These are phyloP conservation scores for Polychytrium aggregatum DNA, from an alignment of 192 early-diverging fungal species.

Conservation along the genomic window DNA sequence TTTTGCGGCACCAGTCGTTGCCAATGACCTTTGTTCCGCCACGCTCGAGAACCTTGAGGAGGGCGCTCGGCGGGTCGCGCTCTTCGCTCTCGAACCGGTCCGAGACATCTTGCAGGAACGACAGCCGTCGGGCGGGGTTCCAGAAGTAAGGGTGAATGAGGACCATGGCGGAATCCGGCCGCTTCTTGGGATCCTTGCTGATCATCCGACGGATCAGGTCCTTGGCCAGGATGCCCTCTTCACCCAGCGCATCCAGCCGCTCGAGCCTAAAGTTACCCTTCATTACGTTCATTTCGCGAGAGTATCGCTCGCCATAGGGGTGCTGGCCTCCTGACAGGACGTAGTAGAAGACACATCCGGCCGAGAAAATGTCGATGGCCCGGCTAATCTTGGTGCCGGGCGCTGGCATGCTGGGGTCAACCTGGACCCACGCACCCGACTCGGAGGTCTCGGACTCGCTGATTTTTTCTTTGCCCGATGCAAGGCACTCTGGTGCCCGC, in stretches of 20 bases:
- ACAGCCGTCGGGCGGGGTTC: conserved; percentile 68
- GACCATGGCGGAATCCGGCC: conserved; percentile 62
- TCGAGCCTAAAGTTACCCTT: conserved; percentile 60
- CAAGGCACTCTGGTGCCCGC: conserved; percentile 85
- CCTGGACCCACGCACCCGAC: conserved; percentile 2
- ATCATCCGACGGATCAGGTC: conserved; percentile 91
- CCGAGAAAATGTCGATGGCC: conserved; percentile 91
- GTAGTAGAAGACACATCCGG: conserved; percentile 94
- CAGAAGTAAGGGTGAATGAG: conserved; percentile 95
- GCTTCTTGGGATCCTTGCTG: conserved; percentile 53
- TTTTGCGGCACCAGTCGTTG: conserved; percentile 60
- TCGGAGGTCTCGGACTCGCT: background rate
- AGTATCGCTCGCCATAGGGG: conserved; percentile 88
- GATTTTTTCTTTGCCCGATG: conserved; percentile 1
- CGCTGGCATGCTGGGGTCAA: too few species aligned
- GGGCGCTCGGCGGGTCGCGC: conserved; percentile 49
- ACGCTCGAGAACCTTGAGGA: conserved; percentile 57
- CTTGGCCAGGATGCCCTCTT: conserved; percentile 70
- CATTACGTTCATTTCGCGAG: conserved; percentile 84
- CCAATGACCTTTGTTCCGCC: conserved; percentile 50
- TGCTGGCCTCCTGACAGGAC: conserved; percentile 80
- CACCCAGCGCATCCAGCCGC: conserved; percentile 55
- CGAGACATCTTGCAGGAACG: conserved; percentile 88
- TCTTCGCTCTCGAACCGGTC: conserved; percentile 89
- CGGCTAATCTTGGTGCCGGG: conserved; percentile 46